Percentiles rank a stretch among this genome's conserved stretches.
Conservation (phyloP, 371 early-diverging fungal genomes). For the Rhizopus arrhizus region DNA sequence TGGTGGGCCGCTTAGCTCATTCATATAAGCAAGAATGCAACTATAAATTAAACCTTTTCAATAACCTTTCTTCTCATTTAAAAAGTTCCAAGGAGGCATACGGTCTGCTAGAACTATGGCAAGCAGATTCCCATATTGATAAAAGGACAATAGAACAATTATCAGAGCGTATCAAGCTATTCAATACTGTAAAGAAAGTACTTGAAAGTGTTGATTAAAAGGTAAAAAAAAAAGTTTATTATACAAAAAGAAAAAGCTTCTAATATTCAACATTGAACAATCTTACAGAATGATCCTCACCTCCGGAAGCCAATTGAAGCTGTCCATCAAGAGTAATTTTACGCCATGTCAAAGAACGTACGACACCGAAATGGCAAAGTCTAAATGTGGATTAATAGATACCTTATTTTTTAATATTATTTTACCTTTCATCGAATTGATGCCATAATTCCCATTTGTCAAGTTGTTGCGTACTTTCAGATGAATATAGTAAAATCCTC, state of each 20-base stretch:
- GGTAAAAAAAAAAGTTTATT: not conserved
- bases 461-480: conserved; percentile 18
- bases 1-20: conserved; percentile 16
- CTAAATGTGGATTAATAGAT: conserved; percentile 28
- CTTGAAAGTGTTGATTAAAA: conserved; percentile 27
- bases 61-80: conserved; percentile 8
- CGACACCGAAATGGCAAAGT: conserved; percentile 64
- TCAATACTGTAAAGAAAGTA: conserved; percentile 27
- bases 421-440: conserved; percentile 54
- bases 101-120: conserved; percentile 22
- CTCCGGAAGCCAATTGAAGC: conserved; percentile 68
- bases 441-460: conserved; percentile 49
- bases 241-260: conserved; percentile 5
- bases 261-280: conserved; percentile 58
- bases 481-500: conserved; percentile 57
- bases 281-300: conserved; percentile 78
- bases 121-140: conserved; percentile 22
- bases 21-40: conserved; percentile 25
- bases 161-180: conserved; percentile 28
- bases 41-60: conserved; percentile 16
- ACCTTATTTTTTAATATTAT: not conserved
- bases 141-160: conserved; percentile 13
- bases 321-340: conserved; percentile 14
- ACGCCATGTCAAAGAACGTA: conserved; percentile 72
- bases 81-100: conserved; percentile 10